Evolutionary conservation across 1,284 basidiomycete species (phyloP), one percentile per base, ranked within the genome.

Genomic region (Microbotryum saponariae): DNA sequence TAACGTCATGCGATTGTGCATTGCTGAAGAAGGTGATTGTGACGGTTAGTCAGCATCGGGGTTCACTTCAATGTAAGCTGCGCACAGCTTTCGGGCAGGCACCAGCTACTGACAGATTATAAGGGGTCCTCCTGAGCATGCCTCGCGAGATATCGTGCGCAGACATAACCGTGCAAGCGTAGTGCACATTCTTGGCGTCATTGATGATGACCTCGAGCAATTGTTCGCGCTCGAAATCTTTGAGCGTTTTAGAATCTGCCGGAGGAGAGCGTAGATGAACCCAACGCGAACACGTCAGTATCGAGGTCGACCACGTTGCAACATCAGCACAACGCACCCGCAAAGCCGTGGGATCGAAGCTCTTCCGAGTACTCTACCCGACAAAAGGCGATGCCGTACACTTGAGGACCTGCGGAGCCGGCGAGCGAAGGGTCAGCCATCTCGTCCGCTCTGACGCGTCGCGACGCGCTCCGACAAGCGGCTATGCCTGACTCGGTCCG

Each of bases 351-450:
- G 6, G 79, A 76, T 54, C 90, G 85, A 54, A 98, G 77, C 16
- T 83, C 76, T 9, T 86, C 82, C 70, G 86, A 82, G 77, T 89
- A 97, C 12, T 84, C 78, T 5, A 82, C 78, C 0, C 91, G 89
- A 71, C 93, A 97, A 75, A 91, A 97, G 0, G 94, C 91, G 27
- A 94, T 84, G 2, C 89, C 94, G 72, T 98, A 98, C 0, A 98
- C 94, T 68, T 97, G 82, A 0, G 94, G 94, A 2, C 81, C 80
- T 77, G 68, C 25, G 29, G 37, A 6, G 16, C 6, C 37, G 37
- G 14, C 18, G 31, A 42, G 48, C 21, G 31, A 50, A n/a, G 23
- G 37, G 59, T 9, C n/a, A 50, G 29, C 16, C 23, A 51, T 16
- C 1, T n/a, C 12, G 37, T 18, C 37, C 2, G 2, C 37, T 16